Evolutionary conservation across 257 asterid genomes (phyloP).

Genomic region (Solanum stenotomum): DNA sequence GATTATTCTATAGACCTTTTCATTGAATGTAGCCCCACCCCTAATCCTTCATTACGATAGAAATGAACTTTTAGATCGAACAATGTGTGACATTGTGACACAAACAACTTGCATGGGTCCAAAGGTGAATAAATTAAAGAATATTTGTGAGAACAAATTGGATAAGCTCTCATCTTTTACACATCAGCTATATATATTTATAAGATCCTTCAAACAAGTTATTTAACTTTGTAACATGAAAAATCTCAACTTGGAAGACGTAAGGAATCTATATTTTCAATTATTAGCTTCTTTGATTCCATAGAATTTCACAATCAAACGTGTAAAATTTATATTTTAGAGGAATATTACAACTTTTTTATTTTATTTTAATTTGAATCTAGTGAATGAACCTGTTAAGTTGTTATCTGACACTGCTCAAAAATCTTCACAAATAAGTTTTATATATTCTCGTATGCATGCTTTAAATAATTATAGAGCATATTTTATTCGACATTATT

Average conservation of each 20-base stretch:
- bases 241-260: not conserved
- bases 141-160: conserved; percentile 6
- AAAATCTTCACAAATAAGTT: not conserved
- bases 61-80: not conserved
- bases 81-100: not conserved
- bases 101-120: not conserved
- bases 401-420: not conserved
- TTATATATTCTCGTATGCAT: not conserved
- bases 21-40: not conserved
- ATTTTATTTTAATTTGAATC: not conserved
- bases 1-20: not conserved
- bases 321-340: not conserved
- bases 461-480: not conserved
- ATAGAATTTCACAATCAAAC: not conserved
- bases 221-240: not conserved
- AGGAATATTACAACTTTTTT: not conserved
- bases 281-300: conserved; percentile 5
- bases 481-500: not conserved
- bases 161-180: conserved; percentile 51
- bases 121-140: not conserved
- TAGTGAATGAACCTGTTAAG: not conserved
- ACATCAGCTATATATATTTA: conserved; percentile 28
- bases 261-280: conserved; percentile 2
- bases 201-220: conserved; percentile 15
- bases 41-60: not conserved